Evolutionary conservation across 139 green algal species (phyloP), one percentile per base, ranked within the genome.

Genomic region (Micractinium sp.): DNA sequence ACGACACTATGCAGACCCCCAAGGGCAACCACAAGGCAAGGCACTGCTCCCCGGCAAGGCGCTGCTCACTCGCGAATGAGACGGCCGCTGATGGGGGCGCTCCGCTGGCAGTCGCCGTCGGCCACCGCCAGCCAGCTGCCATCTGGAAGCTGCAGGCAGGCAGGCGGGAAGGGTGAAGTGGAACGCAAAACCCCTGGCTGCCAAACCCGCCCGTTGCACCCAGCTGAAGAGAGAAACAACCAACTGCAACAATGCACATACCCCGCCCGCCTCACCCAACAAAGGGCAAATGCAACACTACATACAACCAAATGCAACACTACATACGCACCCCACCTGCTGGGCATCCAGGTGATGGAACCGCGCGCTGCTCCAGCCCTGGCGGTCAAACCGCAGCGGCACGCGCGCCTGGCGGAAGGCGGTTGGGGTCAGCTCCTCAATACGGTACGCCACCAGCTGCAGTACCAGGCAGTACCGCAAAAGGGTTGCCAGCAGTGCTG

Each of bases 331-430:
- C 7, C 75, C 29, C 47, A 93, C 78, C 87, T 88, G 75, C 36
- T 91, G 90, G 19, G 87, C 90, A 39, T 94, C 92, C n/a, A 94
- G n/a, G 82, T 93, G 92, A 82, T 94, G 92, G 31, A 91, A 53
- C 73, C 92, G 67, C 3, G 85, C 33, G 7, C 85, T 61, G 75
- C 92, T 94, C 91, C 91, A 94, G 27, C 27, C 18, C 66, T 60
- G 29, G 31, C 31, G 36, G 22, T 39, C 79, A 63, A 79, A 67
- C 36, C 39, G 35, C 39, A 91, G 75, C 36, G 61, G 60, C 75
- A 92, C 79, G 41, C 87, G 77, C 23, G n/a, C 19, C 87, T 94
- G 84, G 41, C 82, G 71, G 81, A 90, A 94, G 20, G 81, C 47
- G 2, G 61, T 81, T 3, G 87, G 41, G 61, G 86, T 89, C 56